These are phyloP conservation scores for Lentinula detonsa DNA, from an alignment of 768 basidiomycete species.

Conservation along the genomic window DNA sequence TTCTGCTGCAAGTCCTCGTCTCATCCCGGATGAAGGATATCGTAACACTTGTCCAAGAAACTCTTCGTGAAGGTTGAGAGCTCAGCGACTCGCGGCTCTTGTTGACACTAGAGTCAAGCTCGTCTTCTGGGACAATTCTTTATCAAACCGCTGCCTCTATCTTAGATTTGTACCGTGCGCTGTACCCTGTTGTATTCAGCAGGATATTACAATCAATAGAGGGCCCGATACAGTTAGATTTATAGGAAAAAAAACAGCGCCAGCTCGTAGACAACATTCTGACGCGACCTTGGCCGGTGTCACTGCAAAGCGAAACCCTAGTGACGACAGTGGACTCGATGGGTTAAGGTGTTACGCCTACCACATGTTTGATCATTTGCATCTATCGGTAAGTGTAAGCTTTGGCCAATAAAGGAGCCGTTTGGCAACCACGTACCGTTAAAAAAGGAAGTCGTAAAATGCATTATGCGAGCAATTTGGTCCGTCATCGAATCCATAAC, in stretches of 20 bases:
- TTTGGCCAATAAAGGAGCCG: too few species aligned
- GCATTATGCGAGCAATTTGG: too few species aligned
- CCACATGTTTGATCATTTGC: too few species aligned
- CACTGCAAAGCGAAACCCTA: too few species aligned
- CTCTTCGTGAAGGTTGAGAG: slow-evolving; percentile 61
- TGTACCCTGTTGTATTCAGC: slow-evolving; percentile 63
- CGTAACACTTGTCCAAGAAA: slow-evolving; percentile 50
- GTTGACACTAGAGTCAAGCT: slow-evolving; percentile 21
- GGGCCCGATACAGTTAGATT: slow-evolving; percentile 52
- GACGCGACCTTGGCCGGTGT: too few species aligned
- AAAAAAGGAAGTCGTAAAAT: too few species aligned
- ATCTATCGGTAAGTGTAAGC: too few species aligned
- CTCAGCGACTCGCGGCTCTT: slow-evolving; percentile 56
- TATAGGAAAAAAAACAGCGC: slow-evolving; percentile 47
- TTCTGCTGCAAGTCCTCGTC: slow-evolving; percentile 28
- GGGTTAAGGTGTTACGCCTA: too few species aligned
- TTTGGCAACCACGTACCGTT: too few species aligned
- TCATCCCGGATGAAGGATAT: slow-evolving; percentile 52
- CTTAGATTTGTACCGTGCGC: slow-evolving; percentile 74
- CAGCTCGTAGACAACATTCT: slow-evolving; percentile 37
- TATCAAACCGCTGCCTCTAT: slow-evolving; percentile 56
- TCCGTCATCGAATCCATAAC: too few species aligned
- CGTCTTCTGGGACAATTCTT: slow-evolving; percentile 47
- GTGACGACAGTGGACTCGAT: too few species aligned
- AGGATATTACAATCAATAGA: slow-evolving; percentile 42